Evolutionary conservation across 805 yeast genomes (phyloP), one percentile per base, ranked within the genome.

Genomic region (Nematodospora valgi): DNA sequence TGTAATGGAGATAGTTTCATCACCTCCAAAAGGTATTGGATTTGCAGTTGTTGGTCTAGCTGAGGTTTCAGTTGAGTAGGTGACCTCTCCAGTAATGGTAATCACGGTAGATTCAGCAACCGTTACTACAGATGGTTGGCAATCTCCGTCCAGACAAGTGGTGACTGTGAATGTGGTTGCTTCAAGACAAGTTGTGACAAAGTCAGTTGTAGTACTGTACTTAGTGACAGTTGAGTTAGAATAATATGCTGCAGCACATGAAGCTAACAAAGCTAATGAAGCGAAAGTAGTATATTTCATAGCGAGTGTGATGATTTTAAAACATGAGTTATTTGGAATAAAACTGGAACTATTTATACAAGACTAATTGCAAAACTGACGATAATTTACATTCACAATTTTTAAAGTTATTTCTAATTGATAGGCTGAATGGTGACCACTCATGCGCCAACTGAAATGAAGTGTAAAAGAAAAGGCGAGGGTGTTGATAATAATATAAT

Each of bases 61-160:
- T 11, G 21, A 20, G n/a, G 27, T 14, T 29, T 19, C 34, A 4
- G 34, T 30, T 19, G 35, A 49, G 45, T 41, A 45, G 42, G 56
- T 55, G 54, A 61, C 51, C 46, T 87, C 88, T 70, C 83, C 79
- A 50, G 91, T 82, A 72, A 84, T 71, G 55, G 89, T 83, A 50
- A 84, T 59, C 46, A 89, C 82, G 56, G 88, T 81, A 41, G 88
- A 76, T 48, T 56, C 78, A 38, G 86, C 74, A 54, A 80, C 86
- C 44, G 80, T 74, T 73, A 74, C 70, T 50, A 87, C 80, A 55
- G 54, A 53, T 15, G 45, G 45, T 18, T 28, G 21, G 37, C 47
- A 44, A 21, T 28, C 23, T n/a, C 35, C 23, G 4, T 34, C 21
- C 14, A 32, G 17, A 23, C 45, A 41, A 65, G 70, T 70, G 69